Conservation (phyloP, 805 yeast species). For the Teunomyces barrocoloradensis region DNA sequence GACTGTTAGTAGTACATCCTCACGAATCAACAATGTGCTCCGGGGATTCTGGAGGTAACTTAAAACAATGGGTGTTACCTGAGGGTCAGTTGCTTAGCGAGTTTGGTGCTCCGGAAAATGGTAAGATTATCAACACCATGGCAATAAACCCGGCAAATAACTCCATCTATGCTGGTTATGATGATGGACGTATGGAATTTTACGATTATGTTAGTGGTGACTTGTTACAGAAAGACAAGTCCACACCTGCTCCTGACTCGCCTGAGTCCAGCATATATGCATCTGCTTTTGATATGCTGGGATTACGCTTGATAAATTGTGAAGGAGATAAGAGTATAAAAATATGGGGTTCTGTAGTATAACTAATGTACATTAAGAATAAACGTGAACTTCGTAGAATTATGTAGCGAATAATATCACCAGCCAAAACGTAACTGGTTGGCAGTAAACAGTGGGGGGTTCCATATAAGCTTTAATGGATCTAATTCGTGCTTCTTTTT, state of each 20-base stretch:
- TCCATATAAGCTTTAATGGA: constrained; percentile 76
- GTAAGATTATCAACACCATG: constrained; percentile 63
- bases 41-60: constrained; percentile 70
- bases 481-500: constrained; percentile 76
- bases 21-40: constrained; percentile 71
- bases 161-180: constrained; percentile 77
- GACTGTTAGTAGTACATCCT: constrained; percentile 71
- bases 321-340: constrained; percentile 88
- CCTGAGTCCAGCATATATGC: constrained; percentile 66
- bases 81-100: constrained; percentile 63
- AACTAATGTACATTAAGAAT: constrained; percentile 1
- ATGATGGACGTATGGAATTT: constrained; percentile 73
- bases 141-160: constrained; percentile 58
- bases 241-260: constrained; percentile 70
- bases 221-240: constrained; percentile 50
- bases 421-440: constrained; percentile 95
- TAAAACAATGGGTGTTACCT: constrained; percentile 82
- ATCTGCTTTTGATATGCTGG: constrained; percentile 74
- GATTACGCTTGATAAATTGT: constrained; percentile 78
- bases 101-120: constrained; percentile 49
- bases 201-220: constrained; percentile 77
- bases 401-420: constrained; percentile 38
- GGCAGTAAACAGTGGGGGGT: constrained; percentile 94
- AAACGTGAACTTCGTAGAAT: background rate
- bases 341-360: constrained; percentile 49